Base-by-base conservation (phyloP, 352 stramenopile genomes). In the Phytophthora podocarpi region DNA sequence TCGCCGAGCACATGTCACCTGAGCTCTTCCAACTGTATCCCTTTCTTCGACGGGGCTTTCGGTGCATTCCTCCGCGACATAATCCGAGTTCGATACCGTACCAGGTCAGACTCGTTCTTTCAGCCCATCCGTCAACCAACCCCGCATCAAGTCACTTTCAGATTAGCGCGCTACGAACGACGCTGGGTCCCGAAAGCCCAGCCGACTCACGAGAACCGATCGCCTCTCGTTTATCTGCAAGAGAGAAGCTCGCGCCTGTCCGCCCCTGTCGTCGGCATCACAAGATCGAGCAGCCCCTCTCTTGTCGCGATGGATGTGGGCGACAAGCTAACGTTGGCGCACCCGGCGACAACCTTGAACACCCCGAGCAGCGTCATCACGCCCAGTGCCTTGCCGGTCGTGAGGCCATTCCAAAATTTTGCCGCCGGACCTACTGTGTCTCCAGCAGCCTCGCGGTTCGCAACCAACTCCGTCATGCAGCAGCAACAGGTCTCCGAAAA, bases 321-420 rank as follows among this genome's bases (percentile, higher is more conserved):
- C 42, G 61, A 74, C 60, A 70, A 70, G 54, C 60, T 67, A 46
- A 63, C 55, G 59, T 39, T 73, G 34, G 32, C 40, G 58, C 50
- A 70, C 48, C 62, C 55, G 37, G 5, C 48, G 6, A 48, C 48
- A 55, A 56, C 59, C 18, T 64, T 55, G 20, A 64, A 30, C 51
- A 51, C 20, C 37, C 34, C 39, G 34, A 67, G 26, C 42, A 67
- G 41, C 26, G 54, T 64, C 35, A 64, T 59, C 36, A 74, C 55
- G 7, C 54, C 49, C 2, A 57, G 28, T 41, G 36, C 37, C 37
- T 43, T 67, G 27, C 35, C 41, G 48, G 26, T 55, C 40, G 36
- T 52, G 2, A 18, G 16, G 0, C 27, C 60, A 68, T 62, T 70
- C 52, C 59, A 21, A 15, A 71, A 74, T 68, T 62, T 67, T 26